Percentiles rank a stretch among this genome's conserved stretches.
These are phyloP conservation scores for Nicotiana attenuata DNA, from an alignment of 257 asterid genomes.

Conservation along the genomic window DNA sequence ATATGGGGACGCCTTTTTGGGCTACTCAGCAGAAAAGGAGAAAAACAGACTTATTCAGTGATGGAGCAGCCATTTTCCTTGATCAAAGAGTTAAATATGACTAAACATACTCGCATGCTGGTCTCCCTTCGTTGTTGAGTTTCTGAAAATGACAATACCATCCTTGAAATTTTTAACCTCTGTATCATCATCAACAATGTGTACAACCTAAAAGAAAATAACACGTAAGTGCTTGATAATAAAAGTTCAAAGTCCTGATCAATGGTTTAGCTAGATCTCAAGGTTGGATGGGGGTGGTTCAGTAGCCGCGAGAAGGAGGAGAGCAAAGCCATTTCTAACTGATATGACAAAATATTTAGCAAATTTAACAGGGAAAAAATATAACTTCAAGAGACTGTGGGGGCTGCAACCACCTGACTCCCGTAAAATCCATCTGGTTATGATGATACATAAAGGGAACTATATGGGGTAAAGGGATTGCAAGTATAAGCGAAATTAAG, in stretches of 20 bases:
- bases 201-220: slow-evolving; percentile 45
- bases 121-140: slow-evolving; percentile 33
- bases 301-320: background rate
- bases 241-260: background rate
- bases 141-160: slow-evolving; percentile 41
- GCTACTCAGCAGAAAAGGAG: slow-evolving; percentile 29
- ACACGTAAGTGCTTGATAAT: slow-evolving; percentile 6
- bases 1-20: slow-evolving; percentile 34
- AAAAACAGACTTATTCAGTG: slow-evolving; percentile 16
- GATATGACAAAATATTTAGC: background rate
- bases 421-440: background rate
- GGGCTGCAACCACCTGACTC: background rate
- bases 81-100: slow-evolving; percentile 5
- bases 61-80: slow-evolving; percentile 19
- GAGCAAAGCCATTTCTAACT: background rate
- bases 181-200: slow-evolving; percentile 42
- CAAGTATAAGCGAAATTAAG: background rate
- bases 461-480: background rate
- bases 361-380: background rate
- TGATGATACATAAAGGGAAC: background rate
- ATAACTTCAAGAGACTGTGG: background rate
- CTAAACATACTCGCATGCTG: slow-evolving; percentile 29
- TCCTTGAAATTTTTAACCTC: slow-evolving; percentile 28
- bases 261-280: background rate
- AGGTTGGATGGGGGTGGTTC: background rate